These are phyloP conservation scores for Salvia miltiorrhiza DNA, from an alignment of 257 asterid species.

Conservation along the genomic window DNA sequence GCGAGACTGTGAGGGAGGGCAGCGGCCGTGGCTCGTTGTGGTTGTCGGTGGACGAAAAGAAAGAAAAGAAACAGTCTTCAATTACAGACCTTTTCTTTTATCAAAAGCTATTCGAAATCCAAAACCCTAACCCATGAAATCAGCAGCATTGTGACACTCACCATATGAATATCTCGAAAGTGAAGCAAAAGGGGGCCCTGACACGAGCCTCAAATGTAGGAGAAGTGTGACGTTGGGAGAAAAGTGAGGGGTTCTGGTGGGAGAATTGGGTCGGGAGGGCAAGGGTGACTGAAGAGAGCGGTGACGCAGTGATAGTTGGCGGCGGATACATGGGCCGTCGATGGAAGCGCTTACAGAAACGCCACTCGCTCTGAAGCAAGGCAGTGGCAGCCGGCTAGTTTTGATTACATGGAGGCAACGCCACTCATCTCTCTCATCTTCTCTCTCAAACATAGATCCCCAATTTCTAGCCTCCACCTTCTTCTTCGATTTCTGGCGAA, in stretches of 20 bases:
- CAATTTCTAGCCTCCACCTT: no score
- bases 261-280: constrained; percentile 19
- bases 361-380: no score
- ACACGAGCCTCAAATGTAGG: constrained; percentile 29
- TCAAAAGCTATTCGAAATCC: background rate
- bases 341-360: constrained; percentile 22
- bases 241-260: constrained; percentile 21
- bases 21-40: no score
- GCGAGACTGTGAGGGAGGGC: no score
- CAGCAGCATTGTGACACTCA: constrained; percentile 22
- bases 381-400: no score
- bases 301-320: constrained; percentile 29
- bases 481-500: no score
- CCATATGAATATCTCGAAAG: constrained; percentile 42
- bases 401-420: no score
- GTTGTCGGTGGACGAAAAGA: no score
- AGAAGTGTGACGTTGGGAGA: constrained; percentile 19
- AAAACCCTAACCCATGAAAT: background rate
- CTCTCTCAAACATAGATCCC: no score
- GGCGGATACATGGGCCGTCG: constrained; percentile 40
- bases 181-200: constrained; percentile 40
- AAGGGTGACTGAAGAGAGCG: constrained; percentile 26
- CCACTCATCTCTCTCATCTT: no score
- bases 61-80: background rate
- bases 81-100: no score